Conservation (phyloP, 1,284 basidiomycete species). For the Ceratobasidium sp. region DNA sequence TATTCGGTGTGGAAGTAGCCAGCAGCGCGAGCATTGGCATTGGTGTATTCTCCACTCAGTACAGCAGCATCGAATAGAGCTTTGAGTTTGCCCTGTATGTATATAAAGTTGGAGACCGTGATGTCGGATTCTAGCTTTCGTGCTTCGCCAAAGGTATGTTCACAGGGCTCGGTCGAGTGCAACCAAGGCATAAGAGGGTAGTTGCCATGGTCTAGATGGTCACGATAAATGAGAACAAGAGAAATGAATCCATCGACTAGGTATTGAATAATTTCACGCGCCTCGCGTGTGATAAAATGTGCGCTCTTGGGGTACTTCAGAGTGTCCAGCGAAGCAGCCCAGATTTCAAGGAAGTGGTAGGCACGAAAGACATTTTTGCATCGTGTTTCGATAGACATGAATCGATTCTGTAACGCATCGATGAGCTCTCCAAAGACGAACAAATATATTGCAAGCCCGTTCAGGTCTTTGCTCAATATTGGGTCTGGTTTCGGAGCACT, state of each 20-base stretch:
- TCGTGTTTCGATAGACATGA: conserved; percentile 49
- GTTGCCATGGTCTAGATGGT: conserved; percentile 45
- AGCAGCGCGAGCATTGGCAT: no score
- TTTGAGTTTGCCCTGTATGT: no score
- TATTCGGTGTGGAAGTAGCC: no score
- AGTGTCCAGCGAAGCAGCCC: conserved; percentile 48
- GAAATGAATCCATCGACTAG: conserved; percentile 50
- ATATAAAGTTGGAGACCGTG: no score
- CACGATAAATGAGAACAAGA: conserved; percentile 51
- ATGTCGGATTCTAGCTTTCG: conserved; percentile 52
- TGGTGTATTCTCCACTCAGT: no score
- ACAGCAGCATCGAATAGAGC: no score
- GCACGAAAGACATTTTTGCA: conserved; percentile 50
- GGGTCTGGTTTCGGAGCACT: no score
- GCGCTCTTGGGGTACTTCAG: conserved; percentile 44
- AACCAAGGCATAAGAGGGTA: conserved; percentile 54
- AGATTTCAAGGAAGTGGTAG: conserved; percentile 51
- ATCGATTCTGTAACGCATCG: conserved; percentile 52
- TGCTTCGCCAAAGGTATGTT: conserved; percentile 52
- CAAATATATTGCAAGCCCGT: conserved; percentile 48
- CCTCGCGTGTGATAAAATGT: conserved; percentile 51
- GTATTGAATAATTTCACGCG: conserved; percentile 48
- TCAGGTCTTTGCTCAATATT: no score
- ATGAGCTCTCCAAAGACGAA: conserved; percentile 52
- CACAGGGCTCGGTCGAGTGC: conserved; percentile 50